Evolutionary conservation across 148 eudicot species (phyloP), one percentile per base, ranked within the genome.

Genomic region (Chenopodium suecicum): DNA sequence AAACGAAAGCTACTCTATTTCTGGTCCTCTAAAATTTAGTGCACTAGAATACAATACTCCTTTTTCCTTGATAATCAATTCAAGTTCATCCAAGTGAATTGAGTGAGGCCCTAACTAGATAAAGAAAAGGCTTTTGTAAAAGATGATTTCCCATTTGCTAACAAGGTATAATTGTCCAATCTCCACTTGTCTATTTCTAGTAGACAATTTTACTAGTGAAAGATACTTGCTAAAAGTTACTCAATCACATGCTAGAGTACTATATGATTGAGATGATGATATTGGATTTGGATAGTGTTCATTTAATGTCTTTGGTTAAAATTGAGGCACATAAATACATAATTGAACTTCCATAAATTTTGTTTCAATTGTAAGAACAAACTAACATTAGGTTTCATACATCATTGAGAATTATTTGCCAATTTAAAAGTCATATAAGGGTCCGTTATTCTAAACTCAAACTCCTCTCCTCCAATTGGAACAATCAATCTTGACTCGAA

Each of bases 121-220:
- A 23, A 41, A 72, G 44, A 37, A 37, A 37, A 37, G 44, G 44
- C 44, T 5, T 37, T 37, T 37, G 44, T 37, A 37, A 37, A 37
- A 37, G 44, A 37, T 37, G 44, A 37, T 5, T 0, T 37, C 44
- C 27, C 60, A 60, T 80, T 73, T 63, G 48, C 32, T 23, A 73
- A 41, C 16, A 73, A 41, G 56, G 60, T 25, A 66, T 81, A 19
- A 73, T 29, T 73, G 60, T 80, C 62, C 31, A 29, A 34, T 58
- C 77, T 62, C 54, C 82, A 80, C 58, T 64, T 29, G 32, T 74
- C 66, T 60, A 29, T 20, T 20, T n/a, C 56, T 79, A 29, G 17
- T 80, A 80, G 69, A 70, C 25, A 52, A 23, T 37, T 16, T 70
- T 27, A 6, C n/a, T 20, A 52, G 58, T 19, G 74, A 69, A 6